Evolutionary conservation across 2,329 filamentous ascomycete species (phyloP), one percentile per base, ranked within the genome.

Genomic region (Stagonosporopsis cucurbitacearum): DNA sequence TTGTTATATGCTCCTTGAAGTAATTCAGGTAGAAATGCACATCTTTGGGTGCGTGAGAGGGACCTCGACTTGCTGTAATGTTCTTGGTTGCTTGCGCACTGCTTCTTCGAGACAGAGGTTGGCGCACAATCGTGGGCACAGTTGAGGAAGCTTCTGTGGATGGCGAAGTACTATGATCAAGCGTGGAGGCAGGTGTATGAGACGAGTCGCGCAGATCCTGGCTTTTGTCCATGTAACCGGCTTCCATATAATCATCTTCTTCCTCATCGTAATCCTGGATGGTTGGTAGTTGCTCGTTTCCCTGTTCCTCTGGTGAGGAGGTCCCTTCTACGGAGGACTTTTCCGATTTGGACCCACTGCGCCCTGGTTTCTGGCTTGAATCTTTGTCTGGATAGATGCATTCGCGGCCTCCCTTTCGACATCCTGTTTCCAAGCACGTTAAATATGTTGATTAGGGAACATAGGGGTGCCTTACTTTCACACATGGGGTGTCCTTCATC

Each of bases 401-500:
- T 62, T 96, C 91, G 77, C 95, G 86, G 65, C 88, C 90, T 45
- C 94, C 95, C 77, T 98, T 99, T 66, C 87, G 89, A 76, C 95
- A 99, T 69, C 94, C 92, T 86, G 64, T 23, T 17, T 46, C 42
- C 42, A 49, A 26, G 39, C 53, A n/a, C 49, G 53, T 71, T 48
- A 70, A 64, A 58, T n/a, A 17, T 23, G 39, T 43, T 26, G 23
- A n/a, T 22, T 5, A n/a, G 15, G 13, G 20, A 30, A 12, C 17
- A n/a, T 13, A 5, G 12, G 12, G 35, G 6, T 23, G 33, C 80
- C 83, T 71, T 75, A 86, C 84, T 78, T 73, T 97, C 93, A 77
- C 95, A 98, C 49, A 90, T 83, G 12, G 95, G 95, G 66, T 88
- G 90, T 20, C 82, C 85, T 77, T 99, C 95, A 73, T 98, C 95